phyloP scores from a whole-genome alignment of 1,284 basidiomycete species.

The Earliella scabrosa region DNA sequence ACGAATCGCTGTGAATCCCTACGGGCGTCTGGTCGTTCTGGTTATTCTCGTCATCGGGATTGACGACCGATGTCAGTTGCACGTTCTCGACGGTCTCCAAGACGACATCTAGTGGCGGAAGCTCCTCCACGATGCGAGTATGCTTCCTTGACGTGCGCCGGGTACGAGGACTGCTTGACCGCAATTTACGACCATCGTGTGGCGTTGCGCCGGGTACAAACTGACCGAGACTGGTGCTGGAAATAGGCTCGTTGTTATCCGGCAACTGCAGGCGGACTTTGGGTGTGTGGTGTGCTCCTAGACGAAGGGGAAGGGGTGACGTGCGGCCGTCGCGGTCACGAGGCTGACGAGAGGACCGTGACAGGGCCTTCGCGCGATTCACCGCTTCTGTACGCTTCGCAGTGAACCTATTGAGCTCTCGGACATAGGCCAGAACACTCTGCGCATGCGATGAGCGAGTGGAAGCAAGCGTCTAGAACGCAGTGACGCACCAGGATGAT shows the following conservation, averaged over 20 bases:
- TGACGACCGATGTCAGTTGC: not conserved
- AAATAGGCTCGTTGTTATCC: not conserved
- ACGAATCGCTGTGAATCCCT: constrained; percentile 9
- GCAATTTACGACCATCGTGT: too few relatives aligned
- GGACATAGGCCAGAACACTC: constrained; percentile 14
- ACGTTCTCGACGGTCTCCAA: not conserved
- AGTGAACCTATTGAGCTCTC: not conserved
- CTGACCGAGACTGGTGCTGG: not conserved
- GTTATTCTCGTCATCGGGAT: too few relatives aligned
- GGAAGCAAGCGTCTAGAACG: not conserved
- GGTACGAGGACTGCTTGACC: too few relatives aligned
- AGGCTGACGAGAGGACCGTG: not conserved
- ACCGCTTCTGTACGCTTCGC: not conserved
- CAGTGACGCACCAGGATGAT: constrained; percentile 16
- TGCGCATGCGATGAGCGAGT: not conserved
- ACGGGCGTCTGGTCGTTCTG: too few relatives aligned
- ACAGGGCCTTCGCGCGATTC: not conserved
- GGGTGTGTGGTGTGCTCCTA: not conserved
- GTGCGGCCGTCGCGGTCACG: not conserved
- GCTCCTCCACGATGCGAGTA: too few relatives aligned
- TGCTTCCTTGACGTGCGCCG: too few relatives aligned
- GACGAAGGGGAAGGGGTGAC: not conserved
- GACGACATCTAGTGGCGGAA: not conserved
- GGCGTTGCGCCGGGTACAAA: too few relatives aligned
- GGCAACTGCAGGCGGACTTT: too few relatives aligned